Percentiles rank a stretch among this genome's conserved stretches.
Evolutionary conservation across 2,329 filamentous ascomycete species (phyloP).

Genomic region (Phyllosticta ampelicida): DNA sequence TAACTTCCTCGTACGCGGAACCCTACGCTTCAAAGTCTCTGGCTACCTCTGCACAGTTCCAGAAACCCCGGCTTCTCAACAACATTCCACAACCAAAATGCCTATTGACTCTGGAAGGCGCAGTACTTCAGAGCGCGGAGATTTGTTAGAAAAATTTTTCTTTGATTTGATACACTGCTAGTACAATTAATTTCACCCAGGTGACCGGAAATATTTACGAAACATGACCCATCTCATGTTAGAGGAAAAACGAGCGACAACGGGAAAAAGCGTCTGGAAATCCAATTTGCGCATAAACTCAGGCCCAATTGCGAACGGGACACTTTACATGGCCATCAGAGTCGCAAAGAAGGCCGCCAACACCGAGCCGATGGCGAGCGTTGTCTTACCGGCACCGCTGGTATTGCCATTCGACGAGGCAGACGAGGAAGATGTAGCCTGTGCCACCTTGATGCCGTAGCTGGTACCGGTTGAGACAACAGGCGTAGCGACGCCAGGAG

Average conservation of each 20-base stretch:
- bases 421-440: conserved; percentile 13
- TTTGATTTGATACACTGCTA: not conserved
- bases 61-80: not conserved
- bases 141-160: not conserved
- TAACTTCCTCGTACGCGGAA: not conserved
- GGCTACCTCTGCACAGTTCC: not conserved
- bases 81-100: no score
- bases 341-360: not conserved
- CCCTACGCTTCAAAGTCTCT: not conserved
- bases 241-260: not conserved
- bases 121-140: not conserved
- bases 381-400: conserved; percentile 1
- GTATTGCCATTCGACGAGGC: not conserved
- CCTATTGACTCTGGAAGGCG: no score
- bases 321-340: conserved; percentile 5
- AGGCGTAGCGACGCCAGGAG: conserved; percentile 1
- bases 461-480: conserved; percentile 14
- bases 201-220: not conserved
- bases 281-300: not conserved
- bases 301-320: not conserved
- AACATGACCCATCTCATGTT: not conserved
- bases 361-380: conserved; percentile 5
- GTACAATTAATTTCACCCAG: not conserved
- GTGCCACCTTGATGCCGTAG: conserved; percentile 24
- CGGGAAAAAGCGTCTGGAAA: not conserved